phyloP scores from a whole-genome alignment of 768 basidiomycete genomes.

The Lentinula boryana region DNA sequence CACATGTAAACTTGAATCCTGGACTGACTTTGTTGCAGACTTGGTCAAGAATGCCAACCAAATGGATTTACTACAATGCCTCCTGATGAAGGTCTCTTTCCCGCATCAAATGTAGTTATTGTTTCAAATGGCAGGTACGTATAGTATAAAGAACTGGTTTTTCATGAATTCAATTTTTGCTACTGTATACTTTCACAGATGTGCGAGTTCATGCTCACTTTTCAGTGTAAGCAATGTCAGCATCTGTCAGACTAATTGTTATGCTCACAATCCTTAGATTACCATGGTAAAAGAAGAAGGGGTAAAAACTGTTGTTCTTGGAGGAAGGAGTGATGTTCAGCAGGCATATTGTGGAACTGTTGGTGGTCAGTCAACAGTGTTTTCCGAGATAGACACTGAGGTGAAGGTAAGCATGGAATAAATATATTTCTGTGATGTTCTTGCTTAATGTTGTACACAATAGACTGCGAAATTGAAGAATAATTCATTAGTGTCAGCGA shows the following conservation, averaged over 20 bases:
- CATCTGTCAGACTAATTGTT: background rate
- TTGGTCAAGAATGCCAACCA: slow-evolving; percentile 43
- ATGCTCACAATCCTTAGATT: slow-evolving; percentile 29
- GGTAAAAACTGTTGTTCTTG: slow-evolving; percentile 50
- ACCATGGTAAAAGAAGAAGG: slow-evolving; percentile 57
- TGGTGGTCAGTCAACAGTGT: slow-evolving; percentile 57
- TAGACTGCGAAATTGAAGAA: slow-evolving; percentile 50
- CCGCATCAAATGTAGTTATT: slow-evolving; percentile 42
- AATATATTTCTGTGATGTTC: background rate
- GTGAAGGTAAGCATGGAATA: slow-evolving; percentile 34
- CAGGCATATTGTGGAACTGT: slow-evolving; percentile 61
- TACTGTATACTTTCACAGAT: slow-evolving; percentile 20
- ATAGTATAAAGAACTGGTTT: background rate
- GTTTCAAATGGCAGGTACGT: slow-evolving; percentile 48
- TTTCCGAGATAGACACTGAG: slow-evolving; percentile 53
- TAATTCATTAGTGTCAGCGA: slow-evolving; percentile 41
- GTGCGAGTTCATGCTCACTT: slow-evolving; percentile 41
- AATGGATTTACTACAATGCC: slow-evolving; percentile 21
- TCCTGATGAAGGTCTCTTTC: slow-evolving; percentile 41
- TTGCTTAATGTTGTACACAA: background rate
- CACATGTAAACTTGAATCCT: background rate
- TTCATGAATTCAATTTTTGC: background rate
- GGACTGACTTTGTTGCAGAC: slow-evolving; percentile 16
- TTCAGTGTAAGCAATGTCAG: slow-evolving; percentile 28
- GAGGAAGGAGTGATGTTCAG: slow-evolving; percentile 37